A percentile compares a stretch with the other conserved stretches of the same genome.
Evolutionary conservation across 768 basidiomycete species (phyloP).

Genomic region (Pleurotus pulmonarius): DNA sequence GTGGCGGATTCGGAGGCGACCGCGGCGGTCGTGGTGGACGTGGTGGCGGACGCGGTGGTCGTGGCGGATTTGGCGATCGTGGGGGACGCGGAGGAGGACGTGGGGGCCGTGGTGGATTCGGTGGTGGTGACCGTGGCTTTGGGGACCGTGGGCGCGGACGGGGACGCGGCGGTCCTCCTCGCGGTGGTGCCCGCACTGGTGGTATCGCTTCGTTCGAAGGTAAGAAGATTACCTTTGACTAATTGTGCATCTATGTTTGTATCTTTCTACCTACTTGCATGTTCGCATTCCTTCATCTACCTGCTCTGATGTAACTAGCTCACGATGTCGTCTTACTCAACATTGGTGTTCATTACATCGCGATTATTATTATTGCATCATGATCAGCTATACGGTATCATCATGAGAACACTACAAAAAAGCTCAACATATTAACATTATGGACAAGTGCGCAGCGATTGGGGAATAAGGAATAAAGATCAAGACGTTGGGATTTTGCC

Average conservation of each 20-base stretch:
- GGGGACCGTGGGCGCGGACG: slow-evolving; percentile 28
- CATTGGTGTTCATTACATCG: neutral
- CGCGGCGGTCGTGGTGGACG: slow-evolving; percentile 42
- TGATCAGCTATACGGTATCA: neutral
- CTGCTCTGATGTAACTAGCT: neutral
- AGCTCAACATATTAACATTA: neutral
- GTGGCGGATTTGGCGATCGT: slow-evolving; percentile 38
- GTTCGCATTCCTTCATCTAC: neutral
- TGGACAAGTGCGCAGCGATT: neutral
- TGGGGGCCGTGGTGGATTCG: slow-evolving; percentile 37
- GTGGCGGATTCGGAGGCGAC: slow-evolving; percentile 44
- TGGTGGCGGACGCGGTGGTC: slow-evolving; percentile 34
- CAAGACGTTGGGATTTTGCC: neutral
- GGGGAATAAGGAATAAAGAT: neutral
- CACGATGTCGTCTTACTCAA: neutral
- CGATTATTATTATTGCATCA: neutral
- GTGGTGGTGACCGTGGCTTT: slow-evolving; percentile 22
- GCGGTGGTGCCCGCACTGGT: slow-evolving; percentile 52
- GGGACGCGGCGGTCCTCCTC: slow-evolving; percentile 35
- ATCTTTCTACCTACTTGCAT: neutral
- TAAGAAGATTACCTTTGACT: slow-evolving; percentile 62
- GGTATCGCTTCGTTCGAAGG: slow-evolving; percentile 64
- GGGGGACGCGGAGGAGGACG: slow-evolving; percentile 35
- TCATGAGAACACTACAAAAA: neutral
- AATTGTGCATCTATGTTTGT: slow-evolving; percentile 4